phyloP scores from a whole-genome alignment of 108 stramenopile species.

The Nitzschia sp. region DNA sequence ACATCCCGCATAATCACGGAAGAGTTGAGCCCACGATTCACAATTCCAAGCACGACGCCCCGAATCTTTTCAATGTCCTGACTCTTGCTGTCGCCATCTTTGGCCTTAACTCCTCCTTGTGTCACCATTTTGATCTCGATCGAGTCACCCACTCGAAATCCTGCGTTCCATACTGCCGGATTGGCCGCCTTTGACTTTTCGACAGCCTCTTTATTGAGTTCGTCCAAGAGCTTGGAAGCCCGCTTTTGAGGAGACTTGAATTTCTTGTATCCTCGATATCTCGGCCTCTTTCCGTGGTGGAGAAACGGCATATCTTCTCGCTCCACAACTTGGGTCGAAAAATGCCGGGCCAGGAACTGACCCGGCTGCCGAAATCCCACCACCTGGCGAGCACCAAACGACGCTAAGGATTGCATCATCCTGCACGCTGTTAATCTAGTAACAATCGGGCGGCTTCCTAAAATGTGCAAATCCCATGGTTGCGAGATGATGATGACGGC shows the following conservation, averaged over 20 bases:
- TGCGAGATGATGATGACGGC: too few species aligned
- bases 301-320: conserved; percentile 47
- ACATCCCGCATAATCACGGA: conserved; percentile 77
- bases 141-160: conserved; percentile 78
- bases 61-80: conserved; percentile 67
- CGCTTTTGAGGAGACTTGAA: conserved; percentile 81
- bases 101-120: conserved; percentile 60
- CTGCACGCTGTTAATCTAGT: not conserved
- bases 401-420: conserved; percentile 25
- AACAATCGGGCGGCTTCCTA: too few species aligned
- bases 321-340: conserved; percentile 3
- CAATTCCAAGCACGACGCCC: conserved; percentile 76
- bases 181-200: conserved; percentile 48
- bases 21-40: conserved; percentile 66
- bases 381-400: not conserved
- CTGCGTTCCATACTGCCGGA: conserved; percentile 57
- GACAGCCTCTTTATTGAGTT: conserved; percentile 60
- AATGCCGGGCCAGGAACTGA: not conserved
- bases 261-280: conserved; percentile 55
- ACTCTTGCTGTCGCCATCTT: conserved; percentile 33
- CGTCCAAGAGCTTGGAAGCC: conserved; percentile 71
- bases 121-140: conserved; percentile 71
- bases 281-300: conserved; percentile 50
- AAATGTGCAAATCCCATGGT: too few species aligned
- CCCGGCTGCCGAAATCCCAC: not conserved